These are phyloP conservation scores for Arthroderma sp. DNA, from an alignment of 2,329 filamentous ascomycete species.

Conservation along the genomic window DNA sequence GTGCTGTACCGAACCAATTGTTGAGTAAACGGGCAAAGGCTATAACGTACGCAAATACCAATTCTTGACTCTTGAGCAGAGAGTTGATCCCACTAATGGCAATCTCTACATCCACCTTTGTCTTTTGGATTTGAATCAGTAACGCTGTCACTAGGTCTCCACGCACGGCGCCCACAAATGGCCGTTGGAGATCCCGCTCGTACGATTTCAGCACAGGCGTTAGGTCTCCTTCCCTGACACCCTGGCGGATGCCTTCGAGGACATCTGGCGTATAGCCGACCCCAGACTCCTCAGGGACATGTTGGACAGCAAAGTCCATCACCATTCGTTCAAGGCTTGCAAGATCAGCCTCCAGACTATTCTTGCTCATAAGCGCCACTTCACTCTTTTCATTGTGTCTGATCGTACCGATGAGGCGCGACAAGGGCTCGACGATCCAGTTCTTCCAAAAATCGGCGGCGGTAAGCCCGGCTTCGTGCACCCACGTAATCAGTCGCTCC, in stretches of 20 bases:
- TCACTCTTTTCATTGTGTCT: slow-evolving; percentile 85
- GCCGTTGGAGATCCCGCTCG: slow-evolving; percentile 71
- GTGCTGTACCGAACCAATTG: not conserved
- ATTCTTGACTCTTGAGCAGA: slow-evolving; percentile 85
- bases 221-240: slow-evolving; percentile 81
- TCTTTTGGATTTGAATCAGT: slow-evolving; percentile 95
- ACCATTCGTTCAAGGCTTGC: slow-evolving; percentile 96
- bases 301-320: slow-evolving; percentile 82
- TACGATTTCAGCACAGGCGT: slow-evolving; percentile 85
- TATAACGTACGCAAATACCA: slow-evolving; percentile 59
- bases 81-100: slow-evolving; percentile 93
- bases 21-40: not conserved
- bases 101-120: slow-evolving; percentile 93
- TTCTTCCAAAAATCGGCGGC: slow-evolving; percentile 86
- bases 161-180: slow-evolving; percentile 66
- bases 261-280: slow-evolving; percentile 52
- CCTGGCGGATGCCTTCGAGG: slow-evolving; percentile 59
- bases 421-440: slow-evolving; percentile 79
- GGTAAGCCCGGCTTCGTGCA: slow-evolving; percentile 65
- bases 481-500: slow-evolving; percentile 67
- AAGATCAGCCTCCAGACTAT: slow-evolving; percentile 77
- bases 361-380: slow-evolving; percentile 90
- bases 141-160: slow-evolving; percentile 83
- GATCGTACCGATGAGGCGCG: slow-evolving; percentile 79
- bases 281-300: slow-evolving; percentile 45